Base-by-base conservation (phyloP, 2,329 filamentous ascomycete species). In the Exophiala sideris region DNA sequence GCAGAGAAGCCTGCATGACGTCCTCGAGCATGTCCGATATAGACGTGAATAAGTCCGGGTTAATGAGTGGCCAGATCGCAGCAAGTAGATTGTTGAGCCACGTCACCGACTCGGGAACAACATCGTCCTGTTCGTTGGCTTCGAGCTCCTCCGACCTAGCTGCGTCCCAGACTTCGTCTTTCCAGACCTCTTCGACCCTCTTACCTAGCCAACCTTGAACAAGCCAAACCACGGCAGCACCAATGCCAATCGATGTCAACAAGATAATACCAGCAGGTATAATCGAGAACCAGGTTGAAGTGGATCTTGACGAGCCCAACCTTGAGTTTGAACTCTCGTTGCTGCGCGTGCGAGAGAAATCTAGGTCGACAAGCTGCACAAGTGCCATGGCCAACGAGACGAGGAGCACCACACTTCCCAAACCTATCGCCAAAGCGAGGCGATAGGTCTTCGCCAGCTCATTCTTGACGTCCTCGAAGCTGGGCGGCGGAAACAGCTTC, bases 1-100 rank as follows among this genome's bases (percentile, higher is more conserved):
- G 86, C 14, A 89, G 71, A 7, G 84, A 87, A 2, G 87, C 86
- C 70, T 90, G 87, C 87, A 90, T 90, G 45, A 90, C 84, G 66
- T 90, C 87, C 69, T 90, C 87, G 3, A 91, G 77, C 24, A 82
- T 87, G 63, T 90, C 87, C 0, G 83, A 79, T 1, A 89, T 68
- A 33, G 81, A 83, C 1, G 80, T 77, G 62, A 90, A 89, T 1
- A 91, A 75, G 62, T 90, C 87, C 0, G 87, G 87, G 64, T 90
- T 90, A 64, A 90, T 78, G 29, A 91, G 75, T 0, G 86, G 85
- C 87, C 87, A 90, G 4, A 89, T 78, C 1, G 85, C 81, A 3
- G 79, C 74, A 6, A 90, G 65, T 0, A 89, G 67, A 3, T 81
- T 85, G 65, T 90, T 90, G 50, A 90, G 76, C 87, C 87, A 90